Base-by-base conservation (phyloP, 129 eudicot species). In the Chrysanthemum lavandulifolium region DNA sequence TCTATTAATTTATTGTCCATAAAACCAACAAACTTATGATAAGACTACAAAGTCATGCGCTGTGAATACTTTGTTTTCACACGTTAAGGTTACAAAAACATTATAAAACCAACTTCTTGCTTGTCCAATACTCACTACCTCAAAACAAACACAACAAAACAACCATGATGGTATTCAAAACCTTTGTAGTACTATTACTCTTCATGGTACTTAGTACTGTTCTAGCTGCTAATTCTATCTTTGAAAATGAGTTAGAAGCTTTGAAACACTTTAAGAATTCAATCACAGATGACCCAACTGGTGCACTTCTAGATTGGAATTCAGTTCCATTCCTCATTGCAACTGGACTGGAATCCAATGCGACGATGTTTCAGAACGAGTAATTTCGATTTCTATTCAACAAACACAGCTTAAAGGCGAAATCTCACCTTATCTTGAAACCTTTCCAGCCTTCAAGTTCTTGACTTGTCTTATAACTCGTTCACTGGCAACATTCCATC, bases 331-430 rank as follows among this genome's bases (percentile, higher is more conserved):
- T n/a, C n/a, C n/a, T 58, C 88, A 89, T 55, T 93, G 97, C 86
- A 93, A 89, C 84, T 89, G 98, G 98, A 56, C 97, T 14, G 97
- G 97, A 49, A 78, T 93, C 27, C 49, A 70, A 10, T 93, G 98
- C 48, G 79, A 87, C 50, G 58, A 84, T 13, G 19, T 73, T 3
- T 73, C 86, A 1, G 14, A 31, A 14, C 70, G 51, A 15, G 83
- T 93, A 36, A 5, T 87, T 15, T 78, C 87, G 2, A 82, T 93
- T 78, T 82, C 90, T 3, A 48, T 89, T 0, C 62, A 47, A 1
- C 77, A 78, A 53, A 86, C 16, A 45, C 77, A 86, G 27, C 87
- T 89, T 29, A 60, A 76, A 7, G 98, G 98, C 61, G 14, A 33
- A 29, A 78, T 93, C 69, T 93, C 97, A 19, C 84, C 92, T 0